These are phyloP conservation scores for Hanseniaspora gamundiae DNA, from an alignment of 1,139 yeast species.

Conservation along the genomic window DNA sequence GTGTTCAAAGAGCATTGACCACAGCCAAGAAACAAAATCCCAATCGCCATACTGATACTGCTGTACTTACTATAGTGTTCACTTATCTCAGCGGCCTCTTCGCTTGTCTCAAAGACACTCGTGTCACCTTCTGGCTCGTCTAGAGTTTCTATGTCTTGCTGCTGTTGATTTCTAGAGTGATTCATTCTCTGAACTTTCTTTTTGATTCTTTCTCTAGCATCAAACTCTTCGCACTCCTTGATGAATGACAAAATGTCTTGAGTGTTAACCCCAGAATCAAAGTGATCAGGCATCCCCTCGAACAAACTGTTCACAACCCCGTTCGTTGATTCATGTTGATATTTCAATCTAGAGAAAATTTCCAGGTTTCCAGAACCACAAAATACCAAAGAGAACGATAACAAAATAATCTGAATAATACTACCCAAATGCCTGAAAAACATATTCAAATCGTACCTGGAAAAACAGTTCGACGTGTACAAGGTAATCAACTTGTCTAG, in stretches of 20 bases:
- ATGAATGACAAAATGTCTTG: neutral
- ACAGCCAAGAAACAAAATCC: slow-evolving; percentile 81
- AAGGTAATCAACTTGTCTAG: slow-evolving; percentile 53
- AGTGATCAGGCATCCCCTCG: slow-evolving; percentile 2
- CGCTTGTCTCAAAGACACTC: neutral
- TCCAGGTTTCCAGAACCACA: slow-evolving; percentile 88
- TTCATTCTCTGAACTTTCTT: neutral
- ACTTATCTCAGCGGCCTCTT: slow-evolving; percentile 9
- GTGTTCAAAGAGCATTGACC: slow-evolving; percentile 78
- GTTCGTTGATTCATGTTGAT: slow-evolving; percentile 38
- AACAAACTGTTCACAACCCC: slow-evolving; percentile 32
- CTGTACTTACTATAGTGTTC: slow-evolving; percentile 55
- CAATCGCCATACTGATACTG: slow-evolving; percentile 75
- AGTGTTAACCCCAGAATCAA: neutral
- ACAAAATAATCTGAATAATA: slow-evolving; percentile 46
- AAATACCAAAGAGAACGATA: slow-evolving; percentile 65
- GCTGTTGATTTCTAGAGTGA: slow-evolving; percentile 1
- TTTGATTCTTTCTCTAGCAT: neutral
- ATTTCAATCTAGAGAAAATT: slow-evolving; percentile 59
- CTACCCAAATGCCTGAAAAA: slow-evolving; percentile 45
- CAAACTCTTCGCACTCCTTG: neutral
- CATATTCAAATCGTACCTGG: slow-evolving; percentile 48
- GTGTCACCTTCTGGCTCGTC: neutral
- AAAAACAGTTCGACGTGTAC: slow-evolving; percentile 32
- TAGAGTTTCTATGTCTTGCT: slow-evolving; percentile 1